Evolutionary conservation across 441 rosid genomes (phyloP).

Genomic region (Omphalea diandra): DNA sequence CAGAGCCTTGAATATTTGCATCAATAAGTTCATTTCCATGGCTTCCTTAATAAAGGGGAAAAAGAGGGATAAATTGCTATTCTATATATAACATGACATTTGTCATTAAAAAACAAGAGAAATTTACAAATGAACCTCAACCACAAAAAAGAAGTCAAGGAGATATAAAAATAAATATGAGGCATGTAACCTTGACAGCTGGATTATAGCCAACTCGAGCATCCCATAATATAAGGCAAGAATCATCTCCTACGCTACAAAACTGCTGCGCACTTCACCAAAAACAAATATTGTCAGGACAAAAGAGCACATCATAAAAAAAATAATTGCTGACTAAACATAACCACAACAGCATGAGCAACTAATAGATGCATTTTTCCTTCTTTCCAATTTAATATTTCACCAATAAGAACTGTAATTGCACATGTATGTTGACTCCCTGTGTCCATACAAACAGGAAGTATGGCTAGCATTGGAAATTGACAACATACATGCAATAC

Average conservation of each 20-base stretch:
- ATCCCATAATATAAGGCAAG: constrained; percentile 99
- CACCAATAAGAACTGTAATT: background rate
- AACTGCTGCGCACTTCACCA: constrained; percentile 85
- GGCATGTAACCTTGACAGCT: constrained; percentile 56
- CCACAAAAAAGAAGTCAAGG: background rate
- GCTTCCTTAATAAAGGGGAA: background rate
- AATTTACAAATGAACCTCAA: background rate
- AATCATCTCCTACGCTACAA: constrained; percentile 99
- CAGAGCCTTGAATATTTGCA: background rate
- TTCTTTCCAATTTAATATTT: background rate
- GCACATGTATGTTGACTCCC: background rate
- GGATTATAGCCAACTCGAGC: constrained; percentile 82
- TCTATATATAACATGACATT: background rate
- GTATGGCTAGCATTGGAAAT: background rate
- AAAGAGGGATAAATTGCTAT: background rate
- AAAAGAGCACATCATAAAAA: constrained; percentile 2
- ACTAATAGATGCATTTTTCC: background rate
- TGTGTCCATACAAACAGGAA: background rate
- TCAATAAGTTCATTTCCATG: background rate
- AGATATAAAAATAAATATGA: constrained; percentile 3
- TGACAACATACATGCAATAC: background rate
- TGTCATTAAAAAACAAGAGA: constrained; percentile 7
- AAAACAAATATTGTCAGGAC: constrained; percentile 34
- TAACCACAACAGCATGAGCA: background rate
- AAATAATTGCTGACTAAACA: background rate